phyloP scores from a whole-genome alignment of 2,329 filamentous ascomycete genomes.

The Penicillium sclerotiorum region DNA sequence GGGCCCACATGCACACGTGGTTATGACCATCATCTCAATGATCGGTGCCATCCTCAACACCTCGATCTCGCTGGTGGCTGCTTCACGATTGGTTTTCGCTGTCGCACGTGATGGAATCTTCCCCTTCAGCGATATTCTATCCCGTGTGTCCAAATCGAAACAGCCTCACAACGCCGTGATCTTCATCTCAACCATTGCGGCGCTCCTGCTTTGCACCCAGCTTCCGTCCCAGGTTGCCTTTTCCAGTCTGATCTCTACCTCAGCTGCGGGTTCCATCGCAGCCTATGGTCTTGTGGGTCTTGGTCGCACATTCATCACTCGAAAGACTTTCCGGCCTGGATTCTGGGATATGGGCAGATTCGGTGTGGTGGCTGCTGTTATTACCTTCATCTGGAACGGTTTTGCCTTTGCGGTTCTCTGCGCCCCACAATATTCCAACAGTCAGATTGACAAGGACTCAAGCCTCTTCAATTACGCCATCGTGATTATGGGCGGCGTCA shows the following conservation, averaged over 20 bases:
- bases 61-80: conserved; percentile 56
- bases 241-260: conserved; percentile 51
- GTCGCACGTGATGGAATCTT: conserved; percentile 61
- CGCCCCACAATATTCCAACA: conserved; percentile 40
- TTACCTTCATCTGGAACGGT: conserved; percentile 50
- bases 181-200: conserved; percentile 54
- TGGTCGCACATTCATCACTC: conserved; percentile 46
- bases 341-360: conserved; percentile 47
- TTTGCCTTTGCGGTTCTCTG: conserved; percentile 51
- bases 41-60: conserved; percentile 44
- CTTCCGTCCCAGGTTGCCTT: conserved; percentile 53
- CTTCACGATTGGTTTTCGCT: conserved; percentile 59
- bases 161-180: conserved; percentile 59
- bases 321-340: conserved; percentile 46
- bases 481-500: conserved; percentile 49
- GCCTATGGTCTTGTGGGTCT: conserved; percentile 51
- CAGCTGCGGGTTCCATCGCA: conserved; percentile 49
- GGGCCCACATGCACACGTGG: conserved; percentile 24
- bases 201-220: conserved; percentile 58
- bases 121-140: conserved; percentile 56
- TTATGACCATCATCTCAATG: conserved; percentile 28
- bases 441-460: conserved; percentile 21
- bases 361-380: conserved; percentile 47
- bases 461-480: conserved; percentile 40
- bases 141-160: conserved; percentile 52